Percentiles rank a stretch among this genome's conserved stretches.
Conservation (phyloP, 2,329 filamentous ascomycete genomes). For the Exophiala sp. region DNA sequence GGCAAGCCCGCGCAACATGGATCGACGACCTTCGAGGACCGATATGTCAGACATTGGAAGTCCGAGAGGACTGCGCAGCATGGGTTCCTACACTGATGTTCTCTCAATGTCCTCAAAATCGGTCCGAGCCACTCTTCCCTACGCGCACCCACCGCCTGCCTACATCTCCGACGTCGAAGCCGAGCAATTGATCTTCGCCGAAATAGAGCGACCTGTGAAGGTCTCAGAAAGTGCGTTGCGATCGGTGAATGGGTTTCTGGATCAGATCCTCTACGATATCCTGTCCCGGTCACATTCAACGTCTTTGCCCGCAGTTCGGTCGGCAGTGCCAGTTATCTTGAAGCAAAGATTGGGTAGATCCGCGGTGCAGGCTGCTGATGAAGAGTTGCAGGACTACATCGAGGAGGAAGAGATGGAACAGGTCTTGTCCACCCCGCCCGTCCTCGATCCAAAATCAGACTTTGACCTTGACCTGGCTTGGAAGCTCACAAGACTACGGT, state of each 20-base stretch:
- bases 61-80: constrained; percentile 21
- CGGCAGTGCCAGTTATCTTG: constrained; percentile 79
- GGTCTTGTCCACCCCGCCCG: constrained; percentile 53
- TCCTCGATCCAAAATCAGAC: constrained; percentile 49
- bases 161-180: constrained; percentile 88
- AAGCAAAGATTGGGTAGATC: constrained; percentile 86
- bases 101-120: constrained; percentile 26
- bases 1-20: not conserved
- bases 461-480: constrained; percentile 93
- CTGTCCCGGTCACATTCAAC: constrained; percentile 78
- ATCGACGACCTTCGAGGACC: constrained; percentile 13
- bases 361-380: constrained; percentile 76
- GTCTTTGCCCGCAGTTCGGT: constrained; percentile 68
- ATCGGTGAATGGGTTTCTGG: constrained; percentile 86
- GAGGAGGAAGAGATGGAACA: constrained; percentile 70
- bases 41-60: constrained; percentile 17
- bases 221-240: constrained; percentile 71
- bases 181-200: constrained; percentile 85
- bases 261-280: constrained; percentile 88
- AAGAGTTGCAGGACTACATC: constrained; percentile 83
- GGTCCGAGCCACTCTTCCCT: constrained; percentile 15
- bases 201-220: constrained; percentile 73
- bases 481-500: constrained; percentile 87
- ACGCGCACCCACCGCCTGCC: constrained; percentile 65
- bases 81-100: constrained; percentile 29